Percentiles rank a stretch among this genome's conserved stretches.
phyloP scores from a whole-genome alignment of 23 red algal species.

The Cyanidiococcus yangmingshanensis region DNA sequence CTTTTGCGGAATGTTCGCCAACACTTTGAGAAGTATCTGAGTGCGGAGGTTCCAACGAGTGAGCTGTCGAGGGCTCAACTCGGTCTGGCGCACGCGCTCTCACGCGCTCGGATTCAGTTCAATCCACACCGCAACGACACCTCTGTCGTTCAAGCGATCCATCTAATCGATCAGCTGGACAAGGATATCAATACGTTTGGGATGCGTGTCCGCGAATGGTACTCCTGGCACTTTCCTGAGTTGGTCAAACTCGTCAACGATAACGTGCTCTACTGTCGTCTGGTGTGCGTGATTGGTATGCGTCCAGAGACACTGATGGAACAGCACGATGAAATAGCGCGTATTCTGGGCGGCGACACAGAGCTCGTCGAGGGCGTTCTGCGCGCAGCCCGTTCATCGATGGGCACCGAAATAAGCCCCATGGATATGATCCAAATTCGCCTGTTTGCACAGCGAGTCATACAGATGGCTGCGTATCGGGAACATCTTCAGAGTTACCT shows the following conservation, averaged over 20 bases:
- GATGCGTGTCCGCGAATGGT: conserved; percentile 98
- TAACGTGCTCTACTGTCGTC: conserved; percentile 68
- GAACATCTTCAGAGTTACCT: conserved; percentile 68
- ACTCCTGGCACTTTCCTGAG: conserved; percentile 99
- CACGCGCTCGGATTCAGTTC: conserved; percentile 88
- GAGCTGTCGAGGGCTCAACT: conserved; percentile 80
- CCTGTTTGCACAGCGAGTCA: conserved; percentile 53
- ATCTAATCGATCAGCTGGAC: conserved; percentile 84
- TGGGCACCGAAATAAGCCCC: conserved; percentile 81
- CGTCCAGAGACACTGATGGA: conserved; percentile 34
- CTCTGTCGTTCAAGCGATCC: conserved; percentile 89
- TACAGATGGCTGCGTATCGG: conserved; percentile 71
- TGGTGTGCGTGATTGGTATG: conserved; percentile 51
- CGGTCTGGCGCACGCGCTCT: conserved; percentile 91
- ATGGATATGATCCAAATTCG: conserved; percentile 88
- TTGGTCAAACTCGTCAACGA: conserved; percentile 91
- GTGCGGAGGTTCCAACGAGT: conserved; percentile 44
- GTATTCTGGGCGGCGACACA: conserved; percentile 37
- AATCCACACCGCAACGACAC: conserved; percentile 79
- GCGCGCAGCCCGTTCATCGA: conserved; percentile 68
- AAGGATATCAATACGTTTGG: conserved; percentile 99
- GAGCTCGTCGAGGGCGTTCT: conserved; percentile 47
- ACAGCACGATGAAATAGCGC: conserved; percentile 28
- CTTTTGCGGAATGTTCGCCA: conserved; percentile 67
- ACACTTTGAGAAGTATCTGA: conserved; percentile 60